Conservation (phyloP, 371 early-diverging fungal genomes). For the Mucor indicus region DNA sequence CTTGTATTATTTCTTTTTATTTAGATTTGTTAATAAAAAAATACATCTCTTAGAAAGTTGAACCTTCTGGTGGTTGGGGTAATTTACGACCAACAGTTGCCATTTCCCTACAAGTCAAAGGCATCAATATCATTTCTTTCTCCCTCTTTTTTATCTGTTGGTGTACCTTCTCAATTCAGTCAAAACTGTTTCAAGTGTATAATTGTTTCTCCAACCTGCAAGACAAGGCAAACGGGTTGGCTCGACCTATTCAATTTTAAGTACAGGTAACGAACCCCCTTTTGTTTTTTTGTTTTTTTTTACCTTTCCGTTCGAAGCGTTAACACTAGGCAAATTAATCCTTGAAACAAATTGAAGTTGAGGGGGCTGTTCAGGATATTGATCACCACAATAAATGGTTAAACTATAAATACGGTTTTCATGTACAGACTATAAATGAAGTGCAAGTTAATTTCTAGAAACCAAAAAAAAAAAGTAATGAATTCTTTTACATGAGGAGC, state of each 20-base stretch:
- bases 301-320: conserved; percentile 78
- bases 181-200: conserved; percentile 84
- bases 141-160: background rate
- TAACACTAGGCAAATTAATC: conserved; percentile 89
- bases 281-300: background rate
- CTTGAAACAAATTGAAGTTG: conserved; percentile 74
- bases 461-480: background rate
- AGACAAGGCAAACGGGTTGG: conserved; percentile 65
- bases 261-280: too few relatives aligned
- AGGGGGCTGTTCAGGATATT: conserved; percentile 88
- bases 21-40: too few relatives aligned
- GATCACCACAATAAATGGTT: conserved; percentile 75
- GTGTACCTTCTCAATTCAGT: conserved; percentile 77
- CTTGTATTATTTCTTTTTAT: background rate
- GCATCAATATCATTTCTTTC: background rate
- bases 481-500: conserved; percentile 72
- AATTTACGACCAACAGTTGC: conserved; percentile 75
- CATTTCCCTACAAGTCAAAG: conserved; percentile 73
- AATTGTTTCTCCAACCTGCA: conserved; percentile 76
- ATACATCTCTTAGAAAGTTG: conserved; percentile 63
- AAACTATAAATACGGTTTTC: conserved; percentile 94
- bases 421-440: conserved; percentile 71
- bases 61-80: conserved; percentile 87
- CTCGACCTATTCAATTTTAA: conserved; percentile 81
- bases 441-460: background rate